Conservation (phyloP, 2,329 filamentous ascomycete genomes). For the Fusarium pseudocircinatum region DNA sequence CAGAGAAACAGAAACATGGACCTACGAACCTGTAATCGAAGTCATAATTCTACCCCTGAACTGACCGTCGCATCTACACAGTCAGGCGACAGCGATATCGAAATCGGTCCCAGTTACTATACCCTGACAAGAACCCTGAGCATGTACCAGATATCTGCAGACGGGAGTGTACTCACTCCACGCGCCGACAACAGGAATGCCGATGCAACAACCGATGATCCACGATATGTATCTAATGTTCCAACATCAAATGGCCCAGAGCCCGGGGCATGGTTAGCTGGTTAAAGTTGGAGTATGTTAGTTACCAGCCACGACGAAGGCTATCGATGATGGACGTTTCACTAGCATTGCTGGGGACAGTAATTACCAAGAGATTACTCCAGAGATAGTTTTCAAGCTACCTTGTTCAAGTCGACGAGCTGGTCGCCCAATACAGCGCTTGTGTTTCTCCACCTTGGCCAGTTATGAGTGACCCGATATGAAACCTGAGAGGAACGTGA, state of each 20-base stretch:
- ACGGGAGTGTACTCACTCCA: neutral
- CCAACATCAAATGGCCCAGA: neutral
- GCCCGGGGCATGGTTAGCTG: constrained; percentile 18
- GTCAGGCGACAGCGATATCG: constrained; percentile 1
- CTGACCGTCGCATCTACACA: constrained; percentile 15
- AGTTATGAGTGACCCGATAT: constrained; percentile 22
- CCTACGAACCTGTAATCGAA: neutral
- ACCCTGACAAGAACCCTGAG: neutral
- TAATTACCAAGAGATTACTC: neutral
- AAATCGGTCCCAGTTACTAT: neutral
- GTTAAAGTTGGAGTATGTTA: neutral
- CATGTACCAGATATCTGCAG: neutral
- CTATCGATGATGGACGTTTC: constrained; percentile 7
- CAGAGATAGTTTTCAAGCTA: constrained; percentile 3
- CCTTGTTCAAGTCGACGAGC: neutral
- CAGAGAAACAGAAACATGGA: neutral
- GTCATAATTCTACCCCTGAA: constrained; percentile 1
- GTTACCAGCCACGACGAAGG: neutral
- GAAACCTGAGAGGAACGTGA: constrained; percentile 36
- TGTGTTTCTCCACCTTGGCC: constrained; percentile 26
- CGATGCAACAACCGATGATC: neutral
- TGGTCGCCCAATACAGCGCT: constrained; percentile 1
- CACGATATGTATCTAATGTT: neutral
- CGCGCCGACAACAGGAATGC: constrained; percentile 11
- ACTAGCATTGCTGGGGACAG: constrained; percentile 13